Evolutionary conservation across 2,329 filamentous ascomycete genomes (phyloP), one percentile per base, ranked within the genome.

Genomic region (Trichocomaceae sp.): DNA sequence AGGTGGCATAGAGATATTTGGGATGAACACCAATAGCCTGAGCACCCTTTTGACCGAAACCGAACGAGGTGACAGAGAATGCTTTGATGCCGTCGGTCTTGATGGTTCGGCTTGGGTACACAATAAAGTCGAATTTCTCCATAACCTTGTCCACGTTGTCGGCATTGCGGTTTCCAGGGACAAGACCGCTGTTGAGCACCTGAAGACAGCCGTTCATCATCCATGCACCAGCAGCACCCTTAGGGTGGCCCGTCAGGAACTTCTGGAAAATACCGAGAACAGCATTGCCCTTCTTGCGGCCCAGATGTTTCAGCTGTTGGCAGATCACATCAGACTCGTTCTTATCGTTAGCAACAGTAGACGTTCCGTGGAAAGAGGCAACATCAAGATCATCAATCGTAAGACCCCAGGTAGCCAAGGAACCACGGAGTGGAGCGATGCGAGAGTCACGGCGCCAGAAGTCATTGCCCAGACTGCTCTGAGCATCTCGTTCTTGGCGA

Each of bases 121-220:
- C 89, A 63, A 99, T 95, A 77, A 96, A 88, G 71, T 99, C 93
- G 64, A 93, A 99, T 71, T 96, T 83, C 80, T 97, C 92, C 88
- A 99, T 95, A 63, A 91, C 81, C 69, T 91, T 84, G 70, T 99
- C 93, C 54, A 99, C 85, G 63, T 99, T 99, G 78, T 99, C 93
- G 50, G 93, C 93, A 65, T 99, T 99, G 67, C 91, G 87, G 78
- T 99, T 99, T 57, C 93, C 93, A 13, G 93, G 93, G 22, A 99
- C 92, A 49, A 99, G 79, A 68, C 93, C 93, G 50, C 82, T 86
- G 79, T 97, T 95, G 65, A 99, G 83, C 46, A 96, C 90, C 73
- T 99, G 93, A 71, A 99, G 78, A 72, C 89, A 93, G 62, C 93
- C 93, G 79, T 99, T 99, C 82, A 99, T 85, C 93, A 99, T 99